phyloP scores from a whole-genome alignment of 352 stramenopile genomes.

The Phytophthora colocasiae region DNA sequence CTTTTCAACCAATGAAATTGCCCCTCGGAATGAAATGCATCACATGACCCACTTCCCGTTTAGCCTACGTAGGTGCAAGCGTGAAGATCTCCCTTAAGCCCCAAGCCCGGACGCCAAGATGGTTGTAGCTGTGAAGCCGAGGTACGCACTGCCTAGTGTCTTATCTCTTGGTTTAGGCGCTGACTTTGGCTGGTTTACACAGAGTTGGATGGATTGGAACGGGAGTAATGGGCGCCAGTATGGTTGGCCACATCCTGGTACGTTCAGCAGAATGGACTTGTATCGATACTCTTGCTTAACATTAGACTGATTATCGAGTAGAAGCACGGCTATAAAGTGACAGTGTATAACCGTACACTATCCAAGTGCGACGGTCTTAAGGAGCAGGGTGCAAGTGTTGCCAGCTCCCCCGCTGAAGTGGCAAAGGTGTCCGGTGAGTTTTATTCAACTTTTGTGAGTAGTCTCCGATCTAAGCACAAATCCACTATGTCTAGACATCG shows the following conservation, averaged over 20 bases:
- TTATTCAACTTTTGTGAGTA: neutral
- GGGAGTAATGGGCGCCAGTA: conserved; percentile 90
- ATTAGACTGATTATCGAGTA: conserved; percentile 29
- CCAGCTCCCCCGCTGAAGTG: conserved; percentile 78
- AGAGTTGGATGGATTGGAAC: conserved; percentile 89
- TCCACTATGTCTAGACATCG: conserved; percentile 65
- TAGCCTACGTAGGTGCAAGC: neutral
- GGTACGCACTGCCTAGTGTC: conserved; percentile 14
- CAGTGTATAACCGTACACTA: conserved; percentile 87
- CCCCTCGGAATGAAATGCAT: conserved; percentile 18
- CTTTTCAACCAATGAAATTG: conserved; percentile 30
- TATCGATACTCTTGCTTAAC: neutral
- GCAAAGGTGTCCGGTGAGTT: conserved; percentile 69
- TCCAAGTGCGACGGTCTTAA: conserved; percentile 85
- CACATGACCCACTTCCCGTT: conserved; percentile 11
- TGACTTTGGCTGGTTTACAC: conserved; percentile 1
- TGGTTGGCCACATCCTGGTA: conserved; percentile 89
- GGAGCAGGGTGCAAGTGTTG: conserved; percentile 78
- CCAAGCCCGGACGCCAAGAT: conserved; percentile 15
- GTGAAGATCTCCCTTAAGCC: conserved; percentile 15
- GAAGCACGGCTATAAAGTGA: conserved; percentile 88
- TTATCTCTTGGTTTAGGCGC: neutral
- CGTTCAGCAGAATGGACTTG: conserved; percentile 11
- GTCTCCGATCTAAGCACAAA: neutral
- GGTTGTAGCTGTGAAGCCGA: conserved; percentile 38